phyloP scores from a whole-genome alignment of 768 basidiomycete genomes.

The Porpolomopsis calyptriformis region DNA sequence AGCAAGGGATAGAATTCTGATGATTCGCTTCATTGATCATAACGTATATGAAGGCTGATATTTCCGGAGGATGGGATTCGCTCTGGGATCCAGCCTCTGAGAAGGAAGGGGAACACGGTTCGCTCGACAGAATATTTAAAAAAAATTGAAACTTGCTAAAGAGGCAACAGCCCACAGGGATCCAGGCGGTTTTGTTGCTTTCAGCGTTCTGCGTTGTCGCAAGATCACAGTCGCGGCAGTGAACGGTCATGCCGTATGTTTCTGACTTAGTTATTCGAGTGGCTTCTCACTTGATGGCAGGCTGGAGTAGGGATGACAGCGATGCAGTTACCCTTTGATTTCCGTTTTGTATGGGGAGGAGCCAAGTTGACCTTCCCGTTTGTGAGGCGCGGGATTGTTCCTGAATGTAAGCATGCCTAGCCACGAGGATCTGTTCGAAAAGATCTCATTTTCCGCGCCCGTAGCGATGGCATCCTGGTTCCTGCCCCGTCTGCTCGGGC shows the following conservation, averaged over 20 bases:
- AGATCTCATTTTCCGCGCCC: background rate
- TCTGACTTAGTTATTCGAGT: background rate
- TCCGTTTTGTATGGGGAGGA: conserved; percentile 42
- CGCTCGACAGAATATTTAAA: no score
- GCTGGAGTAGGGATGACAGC: conserved; percentile 42
- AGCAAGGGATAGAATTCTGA: conserved; percentile 11
- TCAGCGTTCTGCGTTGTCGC: conserved; percentile 41
- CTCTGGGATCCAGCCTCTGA: conserved; percentile 31
- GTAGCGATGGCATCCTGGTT: conserved; percentile 35
- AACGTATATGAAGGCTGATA: no score
- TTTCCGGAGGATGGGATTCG: conserved; percentile 36
- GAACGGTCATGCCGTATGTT: conserved; percentile 37
- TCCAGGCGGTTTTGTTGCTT: conserved; percentile 33
- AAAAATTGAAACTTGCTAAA: background rate
- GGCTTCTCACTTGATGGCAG: conserved; percentile 12
- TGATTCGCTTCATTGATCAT: no score
- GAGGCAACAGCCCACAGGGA: conserved; percentile 35
- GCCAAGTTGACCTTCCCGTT: conserved; percentile 42
- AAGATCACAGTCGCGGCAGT: conserved; percentile 45
- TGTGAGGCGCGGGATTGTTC: conserved; percentile 36
- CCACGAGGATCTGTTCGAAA: background rate
- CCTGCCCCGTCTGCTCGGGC: conserved; percentile 44
- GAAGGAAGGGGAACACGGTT: conserved; percentile 39
- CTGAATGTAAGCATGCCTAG: conserved; percentile 30
- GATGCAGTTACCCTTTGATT: conserved; percentile 41